phyloP scores from a whole-genome alignment of 345 rosid genomes.

The Syzygium grande region DNA sequence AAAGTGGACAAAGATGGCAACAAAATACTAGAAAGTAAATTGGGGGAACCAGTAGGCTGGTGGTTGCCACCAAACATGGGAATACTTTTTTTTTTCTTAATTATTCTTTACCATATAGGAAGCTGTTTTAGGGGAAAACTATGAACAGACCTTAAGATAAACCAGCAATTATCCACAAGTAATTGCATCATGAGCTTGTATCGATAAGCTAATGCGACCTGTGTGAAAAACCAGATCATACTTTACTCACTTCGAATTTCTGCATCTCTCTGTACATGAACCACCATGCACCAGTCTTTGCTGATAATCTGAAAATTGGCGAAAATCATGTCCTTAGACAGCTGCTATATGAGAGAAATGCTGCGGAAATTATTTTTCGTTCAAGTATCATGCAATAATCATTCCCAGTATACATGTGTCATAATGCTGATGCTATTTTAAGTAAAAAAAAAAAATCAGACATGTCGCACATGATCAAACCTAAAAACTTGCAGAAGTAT shows the following conservation, averaged over 20 bases:
- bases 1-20: neutral
- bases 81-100: neutral
- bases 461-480: neutral
- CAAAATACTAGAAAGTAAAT: neutral
- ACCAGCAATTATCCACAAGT: neutral
- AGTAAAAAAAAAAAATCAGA: neutral
- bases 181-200: neutral
- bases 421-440: neutral
- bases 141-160: neutral
- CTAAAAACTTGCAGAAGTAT: neutral
- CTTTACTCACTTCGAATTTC: neutral
- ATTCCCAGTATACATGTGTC: neutral
- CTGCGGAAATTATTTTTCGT: neutral
- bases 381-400: neutral
- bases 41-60: neutral
- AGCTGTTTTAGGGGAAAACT: neutral
- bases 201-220: neutral
- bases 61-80: neutral
- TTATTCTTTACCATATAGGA: neutral
- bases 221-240: neutral
- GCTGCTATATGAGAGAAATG: neutral
- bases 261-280: constrained; percentile 53
- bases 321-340: neutral
- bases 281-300: constrained; percentile 93
- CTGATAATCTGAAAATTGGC: constrained; percentile 35